phyloP scores from a whole-genome alignment of 768 basidiomycete genomes.

The Floccularia luteovirens region DNA sequence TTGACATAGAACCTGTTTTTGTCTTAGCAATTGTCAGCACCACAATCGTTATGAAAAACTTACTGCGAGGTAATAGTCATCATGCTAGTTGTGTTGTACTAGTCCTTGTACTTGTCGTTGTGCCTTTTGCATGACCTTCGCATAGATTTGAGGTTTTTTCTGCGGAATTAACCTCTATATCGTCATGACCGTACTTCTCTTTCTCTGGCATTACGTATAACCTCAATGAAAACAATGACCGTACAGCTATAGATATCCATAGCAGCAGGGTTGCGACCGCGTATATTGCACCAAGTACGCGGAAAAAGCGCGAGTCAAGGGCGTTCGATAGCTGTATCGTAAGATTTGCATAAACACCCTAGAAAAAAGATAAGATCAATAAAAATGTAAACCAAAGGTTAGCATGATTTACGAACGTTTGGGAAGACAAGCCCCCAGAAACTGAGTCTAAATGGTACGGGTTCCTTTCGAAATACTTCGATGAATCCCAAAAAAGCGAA shows the following conservation, averaged over 20 bases:
- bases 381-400: not conserved
- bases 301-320: slow-evolving; percentile 48
- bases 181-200: not conserved
- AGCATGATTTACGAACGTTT: slow-evolving; percentile 29
- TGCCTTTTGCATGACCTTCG: too few species aligned
- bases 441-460: slow-evolving; percentile 43
- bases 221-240: slow-evolving; percentile 19
- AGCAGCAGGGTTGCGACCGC: slow-evolving; percentile 39
- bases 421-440: slow-evolving; percentile 72
- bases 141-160: too few species aligned
- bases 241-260: slow-evolving; percentile 40
- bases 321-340: slow-evolving; percentile 43
- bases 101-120: too few species aligned
- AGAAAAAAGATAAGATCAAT: slow-evolving; percentile 1
- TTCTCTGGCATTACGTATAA: not conserved
- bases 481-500: slow-evolving; percentile 45
- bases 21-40: too few species aligned
- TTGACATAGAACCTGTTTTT: too few species aligned
- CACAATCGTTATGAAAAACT: too few species aligned
- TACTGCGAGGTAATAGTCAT: too few species aligned
- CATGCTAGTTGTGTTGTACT: too few species aligned
- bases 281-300: slow-evolving; percentile 50
- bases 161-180: too few species aligned
- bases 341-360: slow-evolving; percentile 55
- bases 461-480: slow-evolving; percentile 28